Conservation (phyloP, 768 basidiomycete species). For the Trametes cingulata region DNA sequence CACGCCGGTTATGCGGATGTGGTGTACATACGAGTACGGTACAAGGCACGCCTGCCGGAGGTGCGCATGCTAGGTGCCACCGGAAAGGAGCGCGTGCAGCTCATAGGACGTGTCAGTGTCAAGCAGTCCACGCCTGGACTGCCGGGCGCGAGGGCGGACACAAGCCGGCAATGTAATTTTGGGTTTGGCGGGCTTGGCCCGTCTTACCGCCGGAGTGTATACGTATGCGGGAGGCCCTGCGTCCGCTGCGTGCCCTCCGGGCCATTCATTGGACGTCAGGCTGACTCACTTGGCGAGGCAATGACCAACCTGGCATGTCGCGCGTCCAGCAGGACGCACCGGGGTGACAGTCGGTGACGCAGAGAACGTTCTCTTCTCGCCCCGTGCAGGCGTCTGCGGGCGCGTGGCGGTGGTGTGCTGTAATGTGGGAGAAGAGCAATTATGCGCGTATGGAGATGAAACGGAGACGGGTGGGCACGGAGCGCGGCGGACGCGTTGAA, state of each 20-base stretch:
- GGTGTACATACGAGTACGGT: neutral
- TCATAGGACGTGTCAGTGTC: neutral
- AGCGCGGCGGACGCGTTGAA: neutral
- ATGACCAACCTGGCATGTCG: conserved; percentile 4
- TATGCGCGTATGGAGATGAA: conserved; percentile 12
- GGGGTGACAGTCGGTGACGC: neutral
- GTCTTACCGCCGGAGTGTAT: neutral
- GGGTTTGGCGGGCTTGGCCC: conserved; percentile 7
- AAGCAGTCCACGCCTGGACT: neutral
- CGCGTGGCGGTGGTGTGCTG: neutral
- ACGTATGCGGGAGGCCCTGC: neutral
- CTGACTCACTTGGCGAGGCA: neutral
- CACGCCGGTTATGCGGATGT: neutral
- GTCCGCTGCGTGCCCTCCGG: neutral
- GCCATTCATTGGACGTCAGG: conserved; percentile 5
- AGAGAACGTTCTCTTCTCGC: conserved; percentile 8
- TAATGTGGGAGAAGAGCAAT: conserved; percentile 9
- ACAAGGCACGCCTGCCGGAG: neutral
- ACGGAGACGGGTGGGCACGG: conserved; percentile 1
- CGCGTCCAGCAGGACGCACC: neutral
- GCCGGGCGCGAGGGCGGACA: conserved; percentile 1
- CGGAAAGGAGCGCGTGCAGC: neutral
- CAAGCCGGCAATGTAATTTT: conserved; percentile 5
- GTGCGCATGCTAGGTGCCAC: neutral
- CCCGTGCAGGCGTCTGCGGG: neutral